These are phyloP conservation scores for Thamnidium elegans DNA, from an alignment of 192 early-diverging fungal genomes.

Conservation along the genomic window DNA sequence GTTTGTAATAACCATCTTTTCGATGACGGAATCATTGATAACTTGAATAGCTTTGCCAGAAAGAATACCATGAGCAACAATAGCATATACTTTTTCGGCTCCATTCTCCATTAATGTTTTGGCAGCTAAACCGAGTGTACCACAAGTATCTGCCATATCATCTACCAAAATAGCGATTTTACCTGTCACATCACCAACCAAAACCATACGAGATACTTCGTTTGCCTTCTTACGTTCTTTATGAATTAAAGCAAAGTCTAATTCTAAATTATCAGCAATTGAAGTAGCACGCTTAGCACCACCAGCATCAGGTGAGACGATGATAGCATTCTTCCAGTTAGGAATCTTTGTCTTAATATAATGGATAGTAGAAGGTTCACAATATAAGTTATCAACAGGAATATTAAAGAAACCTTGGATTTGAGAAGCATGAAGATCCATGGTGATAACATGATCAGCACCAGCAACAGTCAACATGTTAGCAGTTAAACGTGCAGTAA, in stretches of 20 bases:
- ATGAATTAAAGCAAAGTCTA: slow-evolving; percentile 97
- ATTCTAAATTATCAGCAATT: slow-evolving; percentile 86
- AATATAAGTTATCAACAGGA: slow-evolving; percentile 91
- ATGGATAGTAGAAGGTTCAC: slow-evolving; percentile 82
- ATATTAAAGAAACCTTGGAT: slow-evolving; percentile 95
- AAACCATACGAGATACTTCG: slow-evolving; percentile 85
- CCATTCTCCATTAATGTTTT: slow-evolving; percentile 85
- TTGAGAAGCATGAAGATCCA: slow-evolving; percentile 93
- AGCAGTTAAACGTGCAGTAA: slow-evolving; percentile 93
- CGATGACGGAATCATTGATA: slow-evolving; percentile 71
- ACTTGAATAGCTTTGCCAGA: slow-evolving; percentile 90
- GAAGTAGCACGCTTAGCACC: slow-evolving; percentile 94
- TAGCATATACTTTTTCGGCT: slow-evolving; percentile 85
- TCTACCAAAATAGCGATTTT: slow-evolving; percentile 93
- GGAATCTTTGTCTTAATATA: slow-evolving; percentile 80
- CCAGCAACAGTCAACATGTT: slow-evolving; percentile 93
- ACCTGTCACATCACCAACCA: slow-evolving; percentile 90
- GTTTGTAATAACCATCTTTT: slow-evolving; percentile 77
- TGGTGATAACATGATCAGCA: slow-evolving; percentile 97
- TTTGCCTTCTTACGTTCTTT: slow-evolving; percentile 92
- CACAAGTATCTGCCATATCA: slow-evolving; percentile 96
- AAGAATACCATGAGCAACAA: slow-evolving; percentile 93
- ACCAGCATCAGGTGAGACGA: slow-evolving; percentile 93
- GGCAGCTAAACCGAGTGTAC: slow-evolving; percentile 86
- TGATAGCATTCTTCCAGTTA: slow-evolving; percentile 67